phyloP scores from a whole-genome alignment of 202 grass and related monocot species.

The Hordeum pubiflorum region DNA sequence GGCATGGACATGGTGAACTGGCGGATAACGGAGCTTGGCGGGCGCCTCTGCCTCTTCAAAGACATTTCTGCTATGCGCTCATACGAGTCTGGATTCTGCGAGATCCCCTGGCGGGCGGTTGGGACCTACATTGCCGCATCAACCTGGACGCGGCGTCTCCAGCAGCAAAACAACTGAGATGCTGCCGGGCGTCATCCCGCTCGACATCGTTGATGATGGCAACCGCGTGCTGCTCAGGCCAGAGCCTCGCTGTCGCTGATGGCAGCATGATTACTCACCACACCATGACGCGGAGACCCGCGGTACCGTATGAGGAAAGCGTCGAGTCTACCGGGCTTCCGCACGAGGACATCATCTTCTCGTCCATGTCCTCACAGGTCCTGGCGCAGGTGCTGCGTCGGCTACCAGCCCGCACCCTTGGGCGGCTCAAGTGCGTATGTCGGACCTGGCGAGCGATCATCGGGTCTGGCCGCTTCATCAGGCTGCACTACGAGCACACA shows the following conservation, averaged over 20 bases:
- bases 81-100: background rate
- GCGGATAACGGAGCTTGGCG: background rate
- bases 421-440: background rate
- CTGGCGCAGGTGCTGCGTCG: background rate
- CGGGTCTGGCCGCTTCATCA: background rate
- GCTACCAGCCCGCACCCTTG: background rate
- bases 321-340: background rate
- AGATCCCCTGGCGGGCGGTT: background rate
- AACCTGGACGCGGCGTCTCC: background rate
- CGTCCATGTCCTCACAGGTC: background rate
- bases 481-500: background rate
- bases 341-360: background rate
- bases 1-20: background rate
- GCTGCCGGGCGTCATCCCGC: background rate
- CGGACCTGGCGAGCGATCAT: background rate
- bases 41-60: background rate
- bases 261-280: background rate
- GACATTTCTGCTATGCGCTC: background rate
- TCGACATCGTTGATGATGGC: background rate
- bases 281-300: background rate
- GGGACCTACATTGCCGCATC: background rate
- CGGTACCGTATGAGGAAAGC: background rate
- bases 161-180: background rate
- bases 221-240: background rate
- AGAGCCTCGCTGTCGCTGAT: background rate